Percentiles rank a stretch among this genome's conserved stretches.
phyloP scores from a whole-genome alignment of 352 stramenopile species.

The Phytophthora idaei region DNA sequence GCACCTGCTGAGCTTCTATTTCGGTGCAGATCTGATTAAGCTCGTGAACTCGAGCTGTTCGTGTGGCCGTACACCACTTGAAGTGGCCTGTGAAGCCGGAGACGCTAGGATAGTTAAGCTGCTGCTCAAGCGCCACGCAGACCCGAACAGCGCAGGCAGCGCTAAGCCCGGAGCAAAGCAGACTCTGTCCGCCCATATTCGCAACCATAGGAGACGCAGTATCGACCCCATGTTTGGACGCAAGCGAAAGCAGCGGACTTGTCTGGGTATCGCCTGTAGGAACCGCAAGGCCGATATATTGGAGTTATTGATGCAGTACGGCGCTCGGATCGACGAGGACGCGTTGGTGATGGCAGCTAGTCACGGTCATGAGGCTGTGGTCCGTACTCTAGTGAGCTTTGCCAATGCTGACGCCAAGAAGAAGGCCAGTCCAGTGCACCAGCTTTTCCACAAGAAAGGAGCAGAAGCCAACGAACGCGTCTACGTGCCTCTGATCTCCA shows the following conservation, averaged over 20 bases:
- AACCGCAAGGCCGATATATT: conserved; percentile 51
- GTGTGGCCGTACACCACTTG: conserved; percentile 72
- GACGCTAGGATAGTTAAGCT: conserved; percentile 65
- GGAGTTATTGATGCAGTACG: conserved; percentile 66
- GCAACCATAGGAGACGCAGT: conserved; percentile 37
- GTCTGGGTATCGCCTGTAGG: conserved; percentile 57
- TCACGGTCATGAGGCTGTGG: conserved; percentile 47
- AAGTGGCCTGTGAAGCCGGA: conserved; percentile 66
- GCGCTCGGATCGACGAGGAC: conserved; percentile 65
- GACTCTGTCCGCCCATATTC: conserved; percentile 36
- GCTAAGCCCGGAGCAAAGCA: conserved; percentile 15
- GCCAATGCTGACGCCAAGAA: conserved; percentile 34
- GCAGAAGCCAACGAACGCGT: conserved; percentile 25
- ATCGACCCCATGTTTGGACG: conserved; percentile 20
- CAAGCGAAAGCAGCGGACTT: conserved; percentile 54
- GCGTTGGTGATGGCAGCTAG: conserved; percentile 52
- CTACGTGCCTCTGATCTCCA: conserved; percentile 44
- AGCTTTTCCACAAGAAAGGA: conserved; percentile 44
- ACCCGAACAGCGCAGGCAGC: conserved; percentile 48
- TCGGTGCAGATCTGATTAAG: conserved; percentile 55
- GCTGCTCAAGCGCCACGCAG: conserved; percentile 61
- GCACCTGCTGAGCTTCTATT: conserved; percentile 75
- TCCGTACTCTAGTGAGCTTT: conserved; percentile 46
- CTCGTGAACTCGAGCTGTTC: conserved; percentile 72
- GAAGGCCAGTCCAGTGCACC: conserved; percentile 35